Evolutionary conservation across 1,139 yeast genomes (phyloP).

Genomic region (Sugiyamaella sp.): DNA sequence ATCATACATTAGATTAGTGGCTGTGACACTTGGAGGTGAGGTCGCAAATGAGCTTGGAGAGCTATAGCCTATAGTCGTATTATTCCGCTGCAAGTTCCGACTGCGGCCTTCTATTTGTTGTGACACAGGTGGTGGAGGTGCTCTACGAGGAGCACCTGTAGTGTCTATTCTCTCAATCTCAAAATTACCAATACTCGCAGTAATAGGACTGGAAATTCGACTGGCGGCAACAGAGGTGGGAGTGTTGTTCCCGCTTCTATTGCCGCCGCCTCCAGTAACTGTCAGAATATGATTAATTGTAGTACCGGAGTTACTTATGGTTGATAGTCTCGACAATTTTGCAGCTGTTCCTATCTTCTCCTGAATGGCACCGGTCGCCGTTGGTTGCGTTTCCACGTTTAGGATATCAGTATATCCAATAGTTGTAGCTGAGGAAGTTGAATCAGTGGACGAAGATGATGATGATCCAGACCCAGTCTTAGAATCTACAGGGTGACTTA

Average conservation of each 20-base stretch:
- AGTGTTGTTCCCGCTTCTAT: constrained; percentile 4
- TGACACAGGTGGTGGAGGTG: constrained; percentile 14
- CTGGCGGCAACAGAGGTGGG: constrained; percentile 5
- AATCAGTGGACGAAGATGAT: constrained; percentile 8
- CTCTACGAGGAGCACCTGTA: constrained; percentile 1
- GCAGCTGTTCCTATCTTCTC: neutral
- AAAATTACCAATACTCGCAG: neutral
- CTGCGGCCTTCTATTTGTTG: neutral
- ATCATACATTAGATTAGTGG: constrained; percentile 1
- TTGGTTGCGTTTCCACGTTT: neutral
- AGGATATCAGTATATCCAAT: constrained; percentile 5
- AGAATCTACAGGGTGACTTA: neutral
- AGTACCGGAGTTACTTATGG: neutral
- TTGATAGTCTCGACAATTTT: neutral
- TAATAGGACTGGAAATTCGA: constrained; percentile 7
- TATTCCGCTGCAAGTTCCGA: neutral
- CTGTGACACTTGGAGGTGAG: neutral
- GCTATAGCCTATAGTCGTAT: constrained; percentile 1
- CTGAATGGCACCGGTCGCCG: neutral
- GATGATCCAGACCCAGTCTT: constrained; percentile 2
- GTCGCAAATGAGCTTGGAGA: neutral
- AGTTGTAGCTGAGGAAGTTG: constrained; percentile 10
- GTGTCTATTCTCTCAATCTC: constrained; percentile 1
- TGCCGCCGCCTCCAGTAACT: constrained; percentile 8
- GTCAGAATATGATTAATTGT: constrained; percentile 6